Conservation (phyloP, 441 rosid species). For the Flueggea neowawraea region DNA sequence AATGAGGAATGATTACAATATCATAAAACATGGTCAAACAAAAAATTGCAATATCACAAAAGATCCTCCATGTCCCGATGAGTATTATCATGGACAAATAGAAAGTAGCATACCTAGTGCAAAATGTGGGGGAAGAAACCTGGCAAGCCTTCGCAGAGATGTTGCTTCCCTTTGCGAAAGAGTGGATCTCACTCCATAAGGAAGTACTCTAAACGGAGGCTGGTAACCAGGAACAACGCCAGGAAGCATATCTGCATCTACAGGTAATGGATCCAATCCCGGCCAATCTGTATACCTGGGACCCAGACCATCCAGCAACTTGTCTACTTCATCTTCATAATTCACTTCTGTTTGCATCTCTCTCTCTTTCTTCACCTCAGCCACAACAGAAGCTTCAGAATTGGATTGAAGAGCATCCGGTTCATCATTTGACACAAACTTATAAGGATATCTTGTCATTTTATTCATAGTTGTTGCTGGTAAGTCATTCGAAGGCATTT, state of each 20-base stretch:
- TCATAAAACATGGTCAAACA: too few species aligned
- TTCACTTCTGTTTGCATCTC: conserved; percentile 34
- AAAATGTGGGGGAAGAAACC: conserved; percentile 90
- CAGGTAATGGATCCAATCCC: conserved; percentile 76
- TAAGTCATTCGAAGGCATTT: conserved; percentile 13
- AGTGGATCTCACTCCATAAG: conserved; percentile 78
- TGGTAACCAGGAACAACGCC: conserved; percentile 65
- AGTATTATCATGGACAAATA: conserved; percentile 1
- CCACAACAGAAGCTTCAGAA: conserved; percentile 22
- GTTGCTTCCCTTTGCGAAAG: conserved; percentile 70
- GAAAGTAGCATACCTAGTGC: conserved; percentile 60
- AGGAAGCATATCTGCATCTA: conserved; percentile 95
- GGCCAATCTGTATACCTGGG: conserved; percentile 87
- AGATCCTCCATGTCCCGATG: too few species aligned
- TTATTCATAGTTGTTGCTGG: conserved; percentile 17
- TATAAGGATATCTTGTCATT: conserved; percentile 19
- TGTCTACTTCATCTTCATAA: conserved; percentile 76
- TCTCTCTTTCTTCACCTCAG: conserved; percentile 19
- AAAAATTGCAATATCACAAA: too few species aligned
- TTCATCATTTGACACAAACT: conserved; percentile 17
- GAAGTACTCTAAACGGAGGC: conserved; percentile 93
- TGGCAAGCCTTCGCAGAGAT: conserved; percentile 74
- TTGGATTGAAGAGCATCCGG: conserved; percentile 26
- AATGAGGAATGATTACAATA: conserved; percentile 13
- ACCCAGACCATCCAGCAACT: conserved; percentile 71